Percentiles rank a stretch among this genome's conserved stretches.
Evolutionary conservation across 176 grass and related monocot genomes (phyloP).

Genomic region (Stipa capillata): DNA sequence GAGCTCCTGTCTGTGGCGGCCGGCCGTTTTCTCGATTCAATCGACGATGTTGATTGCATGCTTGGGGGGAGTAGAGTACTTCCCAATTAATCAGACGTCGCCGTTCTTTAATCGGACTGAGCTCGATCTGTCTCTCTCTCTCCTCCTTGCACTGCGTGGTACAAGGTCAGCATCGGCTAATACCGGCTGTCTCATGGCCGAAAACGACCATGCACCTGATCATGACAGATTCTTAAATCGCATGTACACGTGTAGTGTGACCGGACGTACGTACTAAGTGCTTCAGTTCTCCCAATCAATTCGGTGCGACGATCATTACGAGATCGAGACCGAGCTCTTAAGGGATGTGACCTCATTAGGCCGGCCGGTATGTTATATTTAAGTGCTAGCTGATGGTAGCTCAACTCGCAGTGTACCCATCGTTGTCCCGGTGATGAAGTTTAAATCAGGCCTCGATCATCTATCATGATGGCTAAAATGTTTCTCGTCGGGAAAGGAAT

Average conservation of each 20-base stretch:
- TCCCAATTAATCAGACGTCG: not conserved
- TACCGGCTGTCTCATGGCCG: not conserved
- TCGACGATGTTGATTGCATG: conserved; percentile 18
- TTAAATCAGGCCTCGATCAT: too few species aligned
- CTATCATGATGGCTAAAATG: too few species aligned
- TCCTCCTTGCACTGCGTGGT: not conserved
- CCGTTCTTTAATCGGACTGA: not conserved
- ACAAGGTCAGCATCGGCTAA: conserved; percentile 10
- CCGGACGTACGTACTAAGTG: not conserved
- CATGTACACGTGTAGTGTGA: not conserved
- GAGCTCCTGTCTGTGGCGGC: conserved; percentile 1
- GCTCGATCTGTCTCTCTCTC: not conserved
- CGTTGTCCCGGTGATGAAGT: too few species aligned
- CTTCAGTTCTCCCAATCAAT: not conserved
- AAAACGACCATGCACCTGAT: conserved; percentile 10
- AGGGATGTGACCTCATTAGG: not conserved
- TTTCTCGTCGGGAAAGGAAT: too few species aligned
- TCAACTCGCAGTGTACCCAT: too few species aligned
- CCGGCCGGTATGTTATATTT: not conserved
- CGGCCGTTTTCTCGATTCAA: conserved; percentile 24
- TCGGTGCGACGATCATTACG: not conserved
- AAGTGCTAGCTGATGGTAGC: not conserved
- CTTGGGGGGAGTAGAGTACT: not conserved
- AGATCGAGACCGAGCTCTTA: not conserved
- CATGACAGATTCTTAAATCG: not conserved